Evolutionary conservation across 345 rosid species (phyloP), one percentile per base, ranked within the genome.

Genomic region (Kernera saxatilis): DNA sequence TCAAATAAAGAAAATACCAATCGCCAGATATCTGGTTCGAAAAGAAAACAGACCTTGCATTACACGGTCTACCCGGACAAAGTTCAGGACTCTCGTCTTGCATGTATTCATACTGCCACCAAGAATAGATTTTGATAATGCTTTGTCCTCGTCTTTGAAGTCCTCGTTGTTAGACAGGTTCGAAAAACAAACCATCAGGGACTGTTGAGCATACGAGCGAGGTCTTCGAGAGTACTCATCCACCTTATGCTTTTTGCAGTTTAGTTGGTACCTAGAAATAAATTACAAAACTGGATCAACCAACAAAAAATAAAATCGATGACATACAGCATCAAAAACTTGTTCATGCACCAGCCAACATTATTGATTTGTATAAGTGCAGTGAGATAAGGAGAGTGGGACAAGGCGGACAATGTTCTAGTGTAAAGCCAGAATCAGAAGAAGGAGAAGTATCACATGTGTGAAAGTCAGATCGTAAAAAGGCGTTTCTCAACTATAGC

Each of bases 101-200:
- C 75, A 80, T 39, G 74, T 79, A 72, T 92, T 94, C 81, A 84
- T 82, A 73, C 84, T 92, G 67, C 97, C 99, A 76, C 89, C 85
- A 13, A 85, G 44, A 65, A 91, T 77, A 30, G 95, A 94, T 81
- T 88, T 94, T 9, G 96, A 89, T 54, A 94, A 81, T 45, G 75
- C 75, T 70, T 61, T 79, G 13, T 55, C 49, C 44, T 87, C 96
- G 29, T 92, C 88, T 77, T 82, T 84, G 73, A 84, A 77, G 58
- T 88, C 92, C 72, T 85, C 98, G 45, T 70, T 78, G 50, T 59
- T 83, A 48, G 85, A 73, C 72, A 81, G 39, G 58, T 72, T 84
- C 2, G 79, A 77, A 33, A 94, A 86, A 69, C 65, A 67, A 50
- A 0, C 29, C 41, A 17, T 48, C 50, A 89, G 69, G 22, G 18